Conservation (phyloP, 192 early-diverging fungal species). For the Phycomyces blakesleeanus region DNA sequence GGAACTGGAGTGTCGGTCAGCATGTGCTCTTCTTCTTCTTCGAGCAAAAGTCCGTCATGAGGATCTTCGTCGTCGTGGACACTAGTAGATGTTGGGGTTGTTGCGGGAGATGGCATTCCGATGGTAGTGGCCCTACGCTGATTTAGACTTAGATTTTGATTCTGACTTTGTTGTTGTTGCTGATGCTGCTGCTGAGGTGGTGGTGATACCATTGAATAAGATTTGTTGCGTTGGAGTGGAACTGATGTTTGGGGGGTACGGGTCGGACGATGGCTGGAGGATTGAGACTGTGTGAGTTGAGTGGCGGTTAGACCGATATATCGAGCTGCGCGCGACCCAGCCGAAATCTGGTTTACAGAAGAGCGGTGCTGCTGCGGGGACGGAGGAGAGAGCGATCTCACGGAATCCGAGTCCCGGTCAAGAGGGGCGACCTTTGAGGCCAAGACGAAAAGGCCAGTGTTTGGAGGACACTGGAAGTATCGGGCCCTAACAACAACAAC, state of each 20-base stretch:
- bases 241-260: neutral
- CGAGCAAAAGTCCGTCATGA: conserved; percentile 10
- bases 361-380: conserved; percentile 31
- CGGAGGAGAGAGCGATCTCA: conserved; percentile 22
- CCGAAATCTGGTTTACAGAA: conserved; percentile 44
- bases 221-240: neutral
- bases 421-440: conserved; percentile 48
- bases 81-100: conserved; percentile 11
- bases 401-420: conserved; percentile 21
- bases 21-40: conserved; percentile 10
- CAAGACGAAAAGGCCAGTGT: conserved; percentile 69
- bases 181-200: conserved; percentile 1
- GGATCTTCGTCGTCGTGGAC: conserved; percentile 19
- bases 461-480: conserved; percentile 69
- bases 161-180: neutral
- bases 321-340: conserved; percentile 53
- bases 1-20: conserved; percentile 25
- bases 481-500: conserved; percentile 38
- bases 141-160: neutral
- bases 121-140: neutral
- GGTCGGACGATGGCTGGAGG: neutral
- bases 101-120: conserved; percentile 6
- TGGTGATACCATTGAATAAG: neutral
- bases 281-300: conserved; percentile 37
- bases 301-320: conserved; percentile 55